These are phyloP conservation scores for Fusarium gaditjirri DNA, from an alignment of 2,329 filamentous ascomycete species.

Conservation along the genomic window DNA sequence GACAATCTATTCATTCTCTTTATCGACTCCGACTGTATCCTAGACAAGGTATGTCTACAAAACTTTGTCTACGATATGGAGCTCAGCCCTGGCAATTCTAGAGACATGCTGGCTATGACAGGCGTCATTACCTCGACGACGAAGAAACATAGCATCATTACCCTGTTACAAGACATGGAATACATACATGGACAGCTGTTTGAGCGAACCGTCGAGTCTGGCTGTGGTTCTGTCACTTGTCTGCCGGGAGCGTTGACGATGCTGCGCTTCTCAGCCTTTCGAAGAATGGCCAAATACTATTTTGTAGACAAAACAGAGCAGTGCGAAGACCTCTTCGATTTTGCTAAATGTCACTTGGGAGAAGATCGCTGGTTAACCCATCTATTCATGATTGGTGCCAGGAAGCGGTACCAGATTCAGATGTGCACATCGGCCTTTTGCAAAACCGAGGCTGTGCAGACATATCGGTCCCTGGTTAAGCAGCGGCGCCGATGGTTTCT, in stretches of 20 bases:
- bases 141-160: constrained; percentile 86
- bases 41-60: constrained; percentile 90
- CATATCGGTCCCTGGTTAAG: constrained; percentile 85
- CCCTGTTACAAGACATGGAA: constrained; percentile 95
- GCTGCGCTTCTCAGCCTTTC: constrained; percentile 93
- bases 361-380: constrained; percentile 98
- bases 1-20: constrained; percentile 96
- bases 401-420: constrained; percentile 93
- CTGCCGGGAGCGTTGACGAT: constrained; percentile 95
- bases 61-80: constrained; percentile 99
- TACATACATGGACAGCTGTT: constrained; percentile 98
- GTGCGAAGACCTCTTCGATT: constrained; percentile 96
- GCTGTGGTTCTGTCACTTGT: constrained; percentile 93
- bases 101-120: constrained; percentile 97
- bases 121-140: constrained; percentile 97
- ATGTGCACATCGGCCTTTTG: constrained; percentile 98
- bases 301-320: constrained; percentile 97
- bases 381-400: constrained; percentile 97
- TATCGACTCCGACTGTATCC: constrained; percentile 96
- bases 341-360: constrained; percentile 92
- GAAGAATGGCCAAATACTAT: constrained; percentile 97
- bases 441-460: constrained; percentile 97
- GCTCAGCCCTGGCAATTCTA: constrained; percentile 88
- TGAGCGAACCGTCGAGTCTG: constrained; percentile 93
- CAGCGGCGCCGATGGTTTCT: constrained; percentile 97